phyloP scores from a whole-genome alignment of 805 yeast genomes.

The Schwanniomyces yamadae region DNA sequence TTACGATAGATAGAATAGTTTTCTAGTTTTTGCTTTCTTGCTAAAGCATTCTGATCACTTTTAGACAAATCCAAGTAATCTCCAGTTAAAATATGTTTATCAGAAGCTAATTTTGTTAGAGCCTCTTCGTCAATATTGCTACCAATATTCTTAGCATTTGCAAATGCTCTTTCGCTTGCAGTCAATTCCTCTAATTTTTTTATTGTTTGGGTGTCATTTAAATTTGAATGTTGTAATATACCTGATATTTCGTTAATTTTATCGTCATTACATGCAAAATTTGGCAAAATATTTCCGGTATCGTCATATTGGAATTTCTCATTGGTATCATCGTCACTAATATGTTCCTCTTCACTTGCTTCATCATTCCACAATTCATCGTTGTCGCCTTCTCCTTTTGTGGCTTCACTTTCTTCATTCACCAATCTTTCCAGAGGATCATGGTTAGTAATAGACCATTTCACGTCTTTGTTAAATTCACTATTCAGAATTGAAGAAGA shows the following conservation, averaged over 20 bases:
- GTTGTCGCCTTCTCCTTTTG: conserved; percentile 4
- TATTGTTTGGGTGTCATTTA: conserved; percentile 46
- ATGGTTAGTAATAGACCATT: conserved; percentile 67
- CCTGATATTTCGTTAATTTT: conserved; percentile 38
- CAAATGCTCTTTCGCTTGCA: conserved; percentile 58
- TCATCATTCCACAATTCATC: conserved; percentile 28
- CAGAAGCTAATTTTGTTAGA: conserved; percentile 30
- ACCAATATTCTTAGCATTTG: conserved; percentile 52
- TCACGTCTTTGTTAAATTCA: conserved; percentile 42
- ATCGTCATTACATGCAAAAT: conserved; percentile 48
- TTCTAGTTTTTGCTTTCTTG: conserved; percentile 51
- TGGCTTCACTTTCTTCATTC: conserved; percentile 4
- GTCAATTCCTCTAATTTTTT: conserved; percentile 54
- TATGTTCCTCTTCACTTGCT: conserved; percentile 58
- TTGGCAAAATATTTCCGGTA: conserved; percentile 58
- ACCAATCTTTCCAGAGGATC: conserved; percentile 70
- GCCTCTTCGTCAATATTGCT: conserved; percentile 31
- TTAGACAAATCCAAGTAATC: conserved; percentile 42
- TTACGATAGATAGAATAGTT: conserved; percentile 58
- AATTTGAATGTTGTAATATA: conserved; percentile 38
- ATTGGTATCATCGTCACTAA: conserved; percentile 57
- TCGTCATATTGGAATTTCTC: conserved; percentile 59
- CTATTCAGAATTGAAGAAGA: conserved; percentile 37
- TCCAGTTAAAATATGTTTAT: conserved; percentile 43
- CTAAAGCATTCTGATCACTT: conserved; percentile 47